Evolutionary conservation across 2,329 filamentous ascomycete genomes (phyloP).

Genomic region (Trichoderma lentiforme): DNA sequence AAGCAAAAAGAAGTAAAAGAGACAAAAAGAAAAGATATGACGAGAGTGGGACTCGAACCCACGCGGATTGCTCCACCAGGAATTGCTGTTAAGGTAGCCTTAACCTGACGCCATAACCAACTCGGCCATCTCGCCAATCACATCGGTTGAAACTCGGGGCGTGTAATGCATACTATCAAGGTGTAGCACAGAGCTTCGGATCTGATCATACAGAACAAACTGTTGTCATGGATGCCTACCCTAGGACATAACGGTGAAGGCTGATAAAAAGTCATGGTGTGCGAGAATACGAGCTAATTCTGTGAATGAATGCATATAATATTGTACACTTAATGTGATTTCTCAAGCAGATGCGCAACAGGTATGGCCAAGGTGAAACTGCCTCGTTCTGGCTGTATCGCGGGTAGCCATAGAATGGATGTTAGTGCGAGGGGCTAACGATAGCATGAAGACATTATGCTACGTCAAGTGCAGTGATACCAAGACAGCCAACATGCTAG

Average conservation of each 20-base stretch:
- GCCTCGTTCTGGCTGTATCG: neutral
- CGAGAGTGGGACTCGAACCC: conserved; percentile 23
- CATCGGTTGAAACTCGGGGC: neutral
- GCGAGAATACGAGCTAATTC: neutral
- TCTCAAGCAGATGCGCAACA: neutral
- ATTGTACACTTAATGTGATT: neutral
- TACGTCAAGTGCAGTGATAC: neutral
- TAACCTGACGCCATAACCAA: conserved; percentile 22
- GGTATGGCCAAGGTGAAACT: too few relatives aligned
- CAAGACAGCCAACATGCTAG: neutral
- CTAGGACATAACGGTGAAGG: neutral
- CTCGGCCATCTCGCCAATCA: conserved; percentile 20
- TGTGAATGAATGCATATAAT: neutral
- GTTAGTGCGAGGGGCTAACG: neutral
- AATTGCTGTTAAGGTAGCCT: conserved; percentile 22
- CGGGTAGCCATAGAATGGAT: neutral
- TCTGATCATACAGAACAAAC: neutral
- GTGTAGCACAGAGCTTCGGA: neutral
- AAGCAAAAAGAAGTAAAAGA: neutral
- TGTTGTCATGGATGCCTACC: neutral
- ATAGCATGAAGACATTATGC: neutral
- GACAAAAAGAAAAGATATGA: conserved; percentile 11
- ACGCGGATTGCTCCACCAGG: conserved; percentile 22
- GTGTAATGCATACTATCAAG: neutral
- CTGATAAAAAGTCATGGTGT: neutral